Percentiles rank a stretch among this genome's conserved stretches.
Evolutionary conservation across 2,329 filamentous ascomycete species (phyloP).

Genomic region (Ceratocystis eucalypticola): DNA sequence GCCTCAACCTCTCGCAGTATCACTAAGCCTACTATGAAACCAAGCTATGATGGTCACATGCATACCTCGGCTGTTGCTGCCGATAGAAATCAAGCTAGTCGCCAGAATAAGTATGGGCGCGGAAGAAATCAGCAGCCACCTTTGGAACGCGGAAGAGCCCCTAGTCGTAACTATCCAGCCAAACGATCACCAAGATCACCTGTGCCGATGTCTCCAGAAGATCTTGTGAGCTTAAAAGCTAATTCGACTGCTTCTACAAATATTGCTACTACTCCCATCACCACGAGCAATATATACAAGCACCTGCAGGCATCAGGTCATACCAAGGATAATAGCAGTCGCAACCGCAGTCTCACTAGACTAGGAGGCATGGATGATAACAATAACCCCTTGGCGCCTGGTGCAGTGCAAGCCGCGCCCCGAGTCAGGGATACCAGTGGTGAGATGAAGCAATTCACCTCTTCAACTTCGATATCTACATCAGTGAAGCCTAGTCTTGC

Average conservation of each 20-base stretch:
- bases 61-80: no score
- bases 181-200: constrained; percentile 81
- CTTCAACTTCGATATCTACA: constrained; percentile 42
- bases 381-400: constrained; percentile 51
- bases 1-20: constrained; percentile 39
- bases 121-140: not conserved
- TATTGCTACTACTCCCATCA: not conserved
- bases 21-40: constrained; percentile 40
- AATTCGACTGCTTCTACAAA: constrained; percentile 22
- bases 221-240: constrained; percentile 47
- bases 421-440: not conserved
- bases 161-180: constrained; percentile 55
- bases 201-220: constrained; percentile 86
- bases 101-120: not conserved
- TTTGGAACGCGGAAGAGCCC: constrained; percentile 44
- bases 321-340: constrained; percentile 24
- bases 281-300: no score
- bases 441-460: constrained; percentile 12
- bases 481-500: constrained; percentile 37
- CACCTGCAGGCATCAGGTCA: no score
- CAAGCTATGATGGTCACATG: constrained; percentile 22
- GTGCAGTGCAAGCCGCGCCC: no score
- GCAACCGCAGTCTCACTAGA: constrained; percentile 20
- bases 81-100: constrained; percentile 26
- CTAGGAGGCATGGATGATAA: constrained; percentile 1